These are phyloP conservation scores for Komagataella kurtzmanii DNA, from an alignment of 805 yeast species.

Conservation along the genomic window DNA sequence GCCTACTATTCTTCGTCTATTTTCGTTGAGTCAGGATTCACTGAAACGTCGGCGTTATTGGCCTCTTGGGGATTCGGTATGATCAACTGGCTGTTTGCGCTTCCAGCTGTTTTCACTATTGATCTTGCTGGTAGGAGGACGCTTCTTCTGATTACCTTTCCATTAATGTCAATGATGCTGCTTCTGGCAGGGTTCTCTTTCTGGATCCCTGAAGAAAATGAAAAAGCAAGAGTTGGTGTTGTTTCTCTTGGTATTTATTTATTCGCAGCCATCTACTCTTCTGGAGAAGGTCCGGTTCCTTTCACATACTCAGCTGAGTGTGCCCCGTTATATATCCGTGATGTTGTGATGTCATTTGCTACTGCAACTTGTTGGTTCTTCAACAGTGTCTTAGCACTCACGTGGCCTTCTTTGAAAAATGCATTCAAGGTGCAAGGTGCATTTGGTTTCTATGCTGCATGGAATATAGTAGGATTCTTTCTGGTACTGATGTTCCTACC, in stretches of 20 bases:
- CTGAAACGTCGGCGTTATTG: slow-evolving; percentile 46
- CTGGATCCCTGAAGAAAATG: slow-evolving; percentile 36
- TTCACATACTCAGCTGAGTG: slow-evolving; percentile 83
- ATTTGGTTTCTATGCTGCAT: slow-evolving; percentile 79
- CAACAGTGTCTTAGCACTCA: slow-evolving; percentile 55
- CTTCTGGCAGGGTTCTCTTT: slow-evolving; percentile 59
- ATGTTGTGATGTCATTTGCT: slow-evolving; percentile 69
- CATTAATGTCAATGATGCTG: slow-evolving; percentile 47
- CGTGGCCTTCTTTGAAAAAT: slow-evolving; percentile 63
- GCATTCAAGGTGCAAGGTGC: slow-evolving; percentile 76
- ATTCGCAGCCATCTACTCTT: slow-evolving; percentile 60
- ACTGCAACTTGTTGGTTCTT: slow-evolving; percentile 68
- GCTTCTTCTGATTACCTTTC: slow-evolving; percentile 44
- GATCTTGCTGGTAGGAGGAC: slow-evolving; percentile 67
- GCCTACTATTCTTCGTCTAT: slow-evolving; percentile 77
- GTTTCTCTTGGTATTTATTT: slow-evolving; percentile 65
- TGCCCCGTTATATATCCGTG: slow-evolving; percentile 67
- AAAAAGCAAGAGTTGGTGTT: slow-evolving; percentile 47
- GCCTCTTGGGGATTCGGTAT: slow-evolving; percentile 86
- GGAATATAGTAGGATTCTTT: slow-evolving; percentile 64
- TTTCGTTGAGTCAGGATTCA: slow-evolving; percentile 54
- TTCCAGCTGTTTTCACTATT: slow-evolving; percentile 73
- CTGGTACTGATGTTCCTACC: slow-evolving; percentile 61
- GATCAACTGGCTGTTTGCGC: slow-evolving; percentile 66
- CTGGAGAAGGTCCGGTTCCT: slow-evolving; percentile 86